These are phyloP conservation scores for Prosopis cineraria DNA, from an alignment of 306 rosid species.

Conservation along the genomic window DNA sequence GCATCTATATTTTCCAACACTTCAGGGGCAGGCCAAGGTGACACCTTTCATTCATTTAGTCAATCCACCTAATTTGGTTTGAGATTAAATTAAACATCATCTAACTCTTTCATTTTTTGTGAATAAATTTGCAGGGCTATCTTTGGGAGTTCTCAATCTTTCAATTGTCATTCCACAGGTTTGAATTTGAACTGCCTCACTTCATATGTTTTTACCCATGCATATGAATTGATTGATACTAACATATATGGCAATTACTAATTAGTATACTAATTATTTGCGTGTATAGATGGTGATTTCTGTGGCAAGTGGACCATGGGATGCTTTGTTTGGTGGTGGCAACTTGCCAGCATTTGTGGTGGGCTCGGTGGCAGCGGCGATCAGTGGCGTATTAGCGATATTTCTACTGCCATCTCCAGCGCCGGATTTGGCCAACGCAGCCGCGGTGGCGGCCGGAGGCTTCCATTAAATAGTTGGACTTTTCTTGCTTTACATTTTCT, in stretches of 20 bases:
- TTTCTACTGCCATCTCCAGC: conserved; percentile 54
- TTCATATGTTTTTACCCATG: not conserved
- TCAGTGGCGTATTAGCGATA: conserved; percentile 53
- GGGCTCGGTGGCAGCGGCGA: conserved; percentile 50
- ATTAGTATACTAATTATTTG: not conserved
- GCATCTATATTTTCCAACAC: conserved; percentile 71
- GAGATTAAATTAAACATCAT: not conserved
- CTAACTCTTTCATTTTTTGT: not conserved
- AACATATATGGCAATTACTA: not conserved
- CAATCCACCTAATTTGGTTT: not conserved
- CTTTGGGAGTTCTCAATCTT: conserved; percentile 69
- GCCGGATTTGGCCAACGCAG: conserved; percentile 34
- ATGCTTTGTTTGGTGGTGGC: conserved; percentile 74
- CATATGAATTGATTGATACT: not conserved
- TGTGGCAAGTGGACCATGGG: conserved; percentile 60
- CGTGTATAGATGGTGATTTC: conserved; percentile 57
- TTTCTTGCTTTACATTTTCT: not conserved
- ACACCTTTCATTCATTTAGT: not conserved
- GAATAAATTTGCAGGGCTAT: conserved; percentile 51
- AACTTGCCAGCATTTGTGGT: conserved; percentile 75
- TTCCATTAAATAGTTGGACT: conserved; percentile 35
- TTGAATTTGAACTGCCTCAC: not conserved
- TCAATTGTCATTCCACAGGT: conserved; percentile 75
- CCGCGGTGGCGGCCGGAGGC: not conserved
- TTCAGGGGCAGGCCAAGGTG: conserved; percentile 86